phyloP scores from a whole-genome alignment of 345 rosid genomes.

The Combretum micranthum region DNA sequence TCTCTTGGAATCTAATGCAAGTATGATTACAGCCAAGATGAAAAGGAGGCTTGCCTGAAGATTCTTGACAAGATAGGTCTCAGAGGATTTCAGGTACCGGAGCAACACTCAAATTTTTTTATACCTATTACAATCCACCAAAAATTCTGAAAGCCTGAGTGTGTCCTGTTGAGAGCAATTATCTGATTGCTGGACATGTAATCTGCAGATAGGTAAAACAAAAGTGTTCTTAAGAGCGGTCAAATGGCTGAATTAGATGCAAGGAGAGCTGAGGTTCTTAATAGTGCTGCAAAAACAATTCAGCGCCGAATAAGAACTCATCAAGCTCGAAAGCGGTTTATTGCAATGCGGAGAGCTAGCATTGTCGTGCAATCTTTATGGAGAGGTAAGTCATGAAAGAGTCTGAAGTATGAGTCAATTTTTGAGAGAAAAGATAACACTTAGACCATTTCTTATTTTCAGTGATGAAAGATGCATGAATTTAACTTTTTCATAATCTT shows the following conservation, averaged over 20 bases:
- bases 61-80: slow-evolving; percentile 84
- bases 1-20: too few relatives aligned
- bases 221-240: slow-evolving; percentile 96
- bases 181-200: slow-evolving; percentile 11
- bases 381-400: slow-evolving; percentile 9
- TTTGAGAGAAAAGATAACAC: too few relatives aligned
- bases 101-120: slow-evolving; percentile 8
- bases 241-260: slow-evolving; percentile 99
- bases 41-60: slow-evolving; percentile 59
- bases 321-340: slow-evolving; percentile 57
- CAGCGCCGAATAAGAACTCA: slow-evolving; percentile 74
- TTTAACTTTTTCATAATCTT: not conserved
- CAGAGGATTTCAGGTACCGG: slow-evolving; percentile 82
- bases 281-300: slow-evolving; percentile 71
- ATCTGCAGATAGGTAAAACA: slow-evolving; percentile 82
- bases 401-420: too few relatives aligned
- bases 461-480: not conserved
- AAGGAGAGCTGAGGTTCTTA: slow-evolving; percentile 72
- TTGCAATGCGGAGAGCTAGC: slow-evolving; percentile 57
- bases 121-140: not conserved
- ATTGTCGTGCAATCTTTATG: slow-evolving; percentile 23
- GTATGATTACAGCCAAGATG: slow-evolving; percentile 57
- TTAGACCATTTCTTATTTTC: not conserved
- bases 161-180: not conserved
- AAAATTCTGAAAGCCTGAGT: slow-evolving; percentile 2